Evolutionary conservation across 176 grass and related monocot species (phyloP).

Genomic region (Alloteropsis semialata): DNA sequence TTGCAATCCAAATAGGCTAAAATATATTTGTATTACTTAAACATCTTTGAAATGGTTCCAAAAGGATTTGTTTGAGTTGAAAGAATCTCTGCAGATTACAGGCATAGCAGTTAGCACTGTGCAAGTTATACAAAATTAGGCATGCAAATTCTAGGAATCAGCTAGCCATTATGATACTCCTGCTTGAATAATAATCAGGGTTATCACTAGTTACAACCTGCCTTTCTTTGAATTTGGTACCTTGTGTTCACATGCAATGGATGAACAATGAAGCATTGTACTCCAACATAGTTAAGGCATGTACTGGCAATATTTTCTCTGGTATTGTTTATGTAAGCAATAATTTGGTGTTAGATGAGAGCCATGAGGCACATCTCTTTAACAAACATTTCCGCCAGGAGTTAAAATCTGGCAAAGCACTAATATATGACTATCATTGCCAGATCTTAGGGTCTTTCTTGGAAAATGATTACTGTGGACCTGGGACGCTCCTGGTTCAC

Average conservation of each 20-base stretch:
- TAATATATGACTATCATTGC: constrained; percentile 5
- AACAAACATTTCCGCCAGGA: neutral
- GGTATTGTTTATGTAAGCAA: neutral
- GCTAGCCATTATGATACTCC: neutral
- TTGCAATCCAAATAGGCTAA: neutral
- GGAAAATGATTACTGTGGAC: constrained; percentile 66
- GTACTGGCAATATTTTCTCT: neutral
- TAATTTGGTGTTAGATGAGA: neutral
- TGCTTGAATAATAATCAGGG: neutral
- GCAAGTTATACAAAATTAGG: neutral
- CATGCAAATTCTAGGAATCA: neutral
- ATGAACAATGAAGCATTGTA: neutral
- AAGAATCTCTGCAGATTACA: neutral
- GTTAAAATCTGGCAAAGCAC: neutral
- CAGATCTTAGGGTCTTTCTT: constrained; percentile 70
- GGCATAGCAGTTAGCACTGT: neutral
- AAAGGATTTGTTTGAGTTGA: neutral
- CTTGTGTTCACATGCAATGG: neutral
- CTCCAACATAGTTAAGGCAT: neutral
- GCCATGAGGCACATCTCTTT: neutral
- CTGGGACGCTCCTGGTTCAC: constrained; percentile 75
- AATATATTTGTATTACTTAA: neutral
- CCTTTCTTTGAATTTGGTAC: neutral
- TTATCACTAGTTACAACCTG: neutral
- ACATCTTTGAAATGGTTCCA: neutral